Base-by-base conservation (phyloP, 2,329 filamentous ascomycete genomes). In the Colletotrichum siamense region DNA sequence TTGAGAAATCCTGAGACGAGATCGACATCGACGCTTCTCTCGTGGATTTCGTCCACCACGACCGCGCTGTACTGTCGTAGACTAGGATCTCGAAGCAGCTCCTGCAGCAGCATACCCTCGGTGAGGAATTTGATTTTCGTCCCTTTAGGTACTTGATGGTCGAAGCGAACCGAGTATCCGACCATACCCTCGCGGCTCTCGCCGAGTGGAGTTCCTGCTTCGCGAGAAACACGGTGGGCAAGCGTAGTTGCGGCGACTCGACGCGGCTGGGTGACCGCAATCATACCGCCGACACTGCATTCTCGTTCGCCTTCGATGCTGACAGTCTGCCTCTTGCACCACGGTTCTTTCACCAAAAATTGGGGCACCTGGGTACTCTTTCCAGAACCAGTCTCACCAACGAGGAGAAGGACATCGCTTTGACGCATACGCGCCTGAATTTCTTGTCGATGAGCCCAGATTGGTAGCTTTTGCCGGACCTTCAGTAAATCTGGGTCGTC, bases 311-410 rank as follows among this genome's bases (percentile, higher is more conserved):
- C 76, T 8, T 82, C 79, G 26, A 93, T 79, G 66, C 87, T 90
- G 62, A 92, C 89, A 73, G 85, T 91, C 73, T 88, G 89, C 44
- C 89, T 90, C 70, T 87, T 89, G 83, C 96, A 98, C 96, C 96
- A 99, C 8, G 91, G 86, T 81, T 98, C 95, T 30, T 87, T 85
- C 62, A 94, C 91, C 9, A 99, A 87, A 78, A 98, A 98, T 81
- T 99, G 97, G 0, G 97, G 96, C 0, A 98, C 93, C 85, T 99
- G 97, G 0, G 97, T 99, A 87, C 95, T 98, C 86, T 99, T 99
- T 82, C 97, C 97, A 16, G 95, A 98, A 83, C 97, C 97, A 0
- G 97, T 99, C 84, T 99, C 96, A 86, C 96, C 96, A 4, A 97
- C 94, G 16, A 99, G 87, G 0, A 99, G 89, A 68, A 99, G 90